Evolutionary conservation across 2,329 filamentous ascomycete species (phyloP).

Genomic region (Tothia fuscella): DNA sequence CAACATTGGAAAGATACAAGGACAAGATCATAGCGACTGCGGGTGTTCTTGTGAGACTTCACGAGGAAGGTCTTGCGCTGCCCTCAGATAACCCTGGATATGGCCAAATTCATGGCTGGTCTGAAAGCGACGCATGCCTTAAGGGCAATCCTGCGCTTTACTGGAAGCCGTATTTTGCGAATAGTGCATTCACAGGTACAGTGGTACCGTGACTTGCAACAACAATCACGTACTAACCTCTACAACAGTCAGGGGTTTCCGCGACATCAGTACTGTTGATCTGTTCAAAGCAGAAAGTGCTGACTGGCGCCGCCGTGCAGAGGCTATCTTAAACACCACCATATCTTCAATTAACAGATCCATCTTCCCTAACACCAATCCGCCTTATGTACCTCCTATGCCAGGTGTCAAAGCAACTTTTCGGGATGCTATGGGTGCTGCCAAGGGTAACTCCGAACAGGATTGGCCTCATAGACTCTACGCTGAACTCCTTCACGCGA

Average conservation of each 20-base stretch:
- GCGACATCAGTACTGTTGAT: conserved; percentile 3
- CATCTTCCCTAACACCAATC: conserved; percentile 3
- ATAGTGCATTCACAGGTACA: conserved; percentile 9
- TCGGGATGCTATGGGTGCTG: conserved; percentile 4
- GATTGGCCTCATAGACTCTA: conserved; percentile 10
- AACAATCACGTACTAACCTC: too few species aligned
- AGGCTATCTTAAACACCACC: neutral
- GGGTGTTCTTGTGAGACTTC: conserved; percentile 1
- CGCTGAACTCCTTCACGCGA: conserved; percentile 9
- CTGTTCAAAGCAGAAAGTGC: conserved; percentile 2
- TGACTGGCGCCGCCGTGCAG: conserved; percentile 1
- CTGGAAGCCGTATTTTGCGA: conserved; percentile 9
- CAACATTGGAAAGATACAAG: conserved; percentile 4
- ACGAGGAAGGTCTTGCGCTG: conserved; percentile 10
- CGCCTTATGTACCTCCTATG: conserved; percentile 3
- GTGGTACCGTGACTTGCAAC: too few species aligned
- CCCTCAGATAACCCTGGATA: conserved; percentile 3
- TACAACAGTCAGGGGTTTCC: conserved; percentile 4
- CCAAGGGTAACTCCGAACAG: conserved; percentile 3
- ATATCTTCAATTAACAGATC: neutral
- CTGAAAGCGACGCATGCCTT: conserved; percentile 5
- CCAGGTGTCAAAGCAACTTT: conserved; percentile 5
- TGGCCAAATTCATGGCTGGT: conserved; percentile 10
- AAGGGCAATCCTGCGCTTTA: conserved; percentile 5
- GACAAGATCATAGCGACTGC: conserved; percentile 9